A percentile compares a stretch with the other conserved stretches of the same genome.
Evolutionary conservation across 306 rosid species (phyloP).

Genomic region (Fragaria iinumae): DNA sequence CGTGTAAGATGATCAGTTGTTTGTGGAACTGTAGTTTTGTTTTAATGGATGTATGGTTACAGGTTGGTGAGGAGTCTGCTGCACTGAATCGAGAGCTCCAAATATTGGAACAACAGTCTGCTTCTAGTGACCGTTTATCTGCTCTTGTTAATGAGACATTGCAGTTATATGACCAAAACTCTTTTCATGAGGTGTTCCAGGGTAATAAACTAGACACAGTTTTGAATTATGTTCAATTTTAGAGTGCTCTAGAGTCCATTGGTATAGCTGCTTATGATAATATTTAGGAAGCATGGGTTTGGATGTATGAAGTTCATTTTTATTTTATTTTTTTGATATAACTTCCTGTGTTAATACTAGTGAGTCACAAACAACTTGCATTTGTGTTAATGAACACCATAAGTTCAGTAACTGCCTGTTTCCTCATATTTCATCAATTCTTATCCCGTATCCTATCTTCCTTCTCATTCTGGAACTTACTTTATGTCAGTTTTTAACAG

Average conservation of each 20-base stretch:
- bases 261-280: neutral
- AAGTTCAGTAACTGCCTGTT: neutral
- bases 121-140: slow-evolving; percentile 33
- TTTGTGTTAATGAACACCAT: neutral
- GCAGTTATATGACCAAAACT: slow-evolving; percentile 33
- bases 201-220: slow-evolving; percentile 41
- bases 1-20: slow-evolving; percentile 9
- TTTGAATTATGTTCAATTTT: neutral
- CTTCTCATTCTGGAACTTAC: neutral
- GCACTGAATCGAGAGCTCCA: slow-evolving; percentile 59
- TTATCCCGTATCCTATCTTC: neutral
- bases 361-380: neutral
- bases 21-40: slow-evolving; percentile 6
- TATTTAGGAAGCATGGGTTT: neutral
- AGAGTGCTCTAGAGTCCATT: neutral
- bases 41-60: slow-evolving; percentile 19
- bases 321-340: neutral
- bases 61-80: slow-evolving; percentile 71
- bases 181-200: slow-evolving; percentile 47
- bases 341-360: neutral
- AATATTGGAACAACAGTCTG: slow-evolving; percentile 51
- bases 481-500: neutral
- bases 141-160: slow-evolving; percentile 51
- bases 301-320: neutral
- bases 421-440: neutral